A percentile compares a stretch with the other conserved stretches of the same genome.
These are phyloP conservation scores for Fusarium goolgardi DNA, from an alignment of 2,329 filamentous ascomycete genomes.

Conservation along the genomic window DNA sequence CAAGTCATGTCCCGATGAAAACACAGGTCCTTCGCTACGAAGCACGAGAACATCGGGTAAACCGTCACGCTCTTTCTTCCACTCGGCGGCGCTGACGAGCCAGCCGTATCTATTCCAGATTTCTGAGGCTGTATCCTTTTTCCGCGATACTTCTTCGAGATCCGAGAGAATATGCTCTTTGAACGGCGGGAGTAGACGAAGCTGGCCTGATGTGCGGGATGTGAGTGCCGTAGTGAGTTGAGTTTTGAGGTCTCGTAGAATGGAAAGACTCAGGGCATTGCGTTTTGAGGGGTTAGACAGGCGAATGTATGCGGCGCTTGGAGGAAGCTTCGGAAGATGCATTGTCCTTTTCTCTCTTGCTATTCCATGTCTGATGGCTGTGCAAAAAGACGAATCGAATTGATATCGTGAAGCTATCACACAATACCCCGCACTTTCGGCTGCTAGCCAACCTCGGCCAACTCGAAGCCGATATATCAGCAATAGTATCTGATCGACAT, in stretches of 20 bases:
- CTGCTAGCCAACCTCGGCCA: background rate
- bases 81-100: slow-evolving; percentile 38
- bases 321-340: slow-evolving; percentile 38
- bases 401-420: background rate
- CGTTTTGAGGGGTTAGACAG: slow-evolving; percentile 38
- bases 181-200: slow-evolving; percentile 36
- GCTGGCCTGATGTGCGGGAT: slow-evolving; percentile 11
- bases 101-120: slow-evolving; percentile 37
- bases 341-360: slow-evolving; percentile 6
- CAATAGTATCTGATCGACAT: background rate
- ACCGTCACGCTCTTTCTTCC: slow-evolving; percentile 37
- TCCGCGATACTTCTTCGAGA: slow-evolving; percentile 11
- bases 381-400: background rate
- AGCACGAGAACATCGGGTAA: slow-evolving; percentile 41
- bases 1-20: slow-evolving; percentile 43
- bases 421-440: background rate
- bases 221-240: slow-evolving; percentile 36
- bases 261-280: slow-evolving; percentile 40
- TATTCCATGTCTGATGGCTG: background rate
- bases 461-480: background rate
- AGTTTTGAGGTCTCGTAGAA: slow-evolving; percentile 35
- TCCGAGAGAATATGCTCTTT: slow-evolving; percentile 3
- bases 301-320: slow-evolving; percentile 32
- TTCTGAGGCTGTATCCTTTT: background rate
- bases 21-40: slow-evolving; percentile 41